Evolutionary conservation across 139 green algal genomes (phyloP).

Genomic region (Pseudopediastrum boryanum): DNA sequence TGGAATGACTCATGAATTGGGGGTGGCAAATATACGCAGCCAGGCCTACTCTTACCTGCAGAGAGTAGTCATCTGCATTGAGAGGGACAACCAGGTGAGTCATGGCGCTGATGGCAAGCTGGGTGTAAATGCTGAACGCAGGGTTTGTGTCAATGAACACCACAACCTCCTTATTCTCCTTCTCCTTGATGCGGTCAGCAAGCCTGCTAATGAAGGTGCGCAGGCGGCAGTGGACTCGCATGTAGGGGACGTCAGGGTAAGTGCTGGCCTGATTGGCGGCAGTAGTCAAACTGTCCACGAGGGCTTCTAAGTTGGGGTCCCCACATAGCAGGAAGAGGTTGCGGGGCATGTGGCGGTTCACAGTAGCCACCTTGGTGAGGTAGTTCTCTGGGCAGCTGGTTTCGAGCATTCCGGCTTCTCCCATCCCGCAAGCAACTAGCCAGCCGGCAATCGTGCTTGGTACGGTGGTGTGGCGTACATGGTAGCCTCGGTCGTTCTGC

Average conservation of each 20-base stretch:
- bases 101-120: conserved; percentile 6
- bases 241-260: background rate
- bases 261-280: background rate
- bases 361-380: background rate
- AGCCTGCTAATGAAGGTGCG: background rate
- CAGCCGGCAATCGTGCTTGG: background rate
- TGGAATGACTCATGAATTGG: too few species aligned
- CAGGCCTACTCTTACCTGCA: background rate
- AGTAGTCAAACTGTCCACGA: background rate
- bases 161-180: conserved; percentile 1
- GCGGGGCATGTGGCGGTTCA: background rate
- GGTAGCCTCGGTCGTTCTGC: too few species aligned
- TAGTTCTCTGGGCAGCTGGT: background rate
- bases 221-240: background rate
- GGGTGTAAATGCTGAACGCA: conserved; percentile 10
- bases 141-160: conserved; percentile 15
- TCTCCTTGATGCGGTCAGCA: background rate
- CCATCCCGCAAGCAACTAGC: too few species aligned
- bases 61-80: background rate
- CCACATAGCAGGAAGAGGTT: conserved; percentile 14
- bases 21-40: background rate
- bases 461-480: background rate
- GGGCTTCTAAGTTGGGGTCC: background rate
- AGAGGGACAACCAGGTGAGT: conserved; percentile 5
- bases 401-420: too few species aligned